A percentile compares a stretch with the other conserved stretches of the same genome.
Conservation (phyloP, 1,139 yeast genomes). For the Suhomyces wounanorum region DNA sequence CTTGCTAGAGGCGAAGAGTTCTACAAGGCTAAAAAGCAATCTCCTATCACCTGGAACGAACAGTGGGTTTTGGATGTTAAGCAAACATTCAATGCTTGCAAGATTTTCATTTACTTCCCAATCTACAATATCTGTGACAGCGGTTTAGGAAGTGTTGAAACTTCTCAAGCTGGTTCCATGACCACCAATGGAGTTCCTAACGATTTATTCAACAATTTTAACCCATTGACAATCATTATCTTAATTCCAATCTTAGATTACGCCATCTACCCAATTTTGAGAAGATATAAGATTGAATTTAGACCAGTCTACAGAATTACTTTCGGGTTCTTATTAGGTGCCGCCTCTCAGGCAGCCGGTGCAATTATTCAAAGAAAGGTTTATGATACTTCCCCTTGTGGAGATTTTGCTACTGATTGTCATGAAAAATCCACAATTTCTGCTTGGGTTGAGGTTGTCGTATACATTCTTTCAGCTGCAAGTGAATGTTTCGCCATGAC, state of each 20-base stretch:
- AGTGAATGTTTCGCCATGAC: constrained; percentile 71
- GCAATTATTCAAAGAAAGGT: constrained; percentile 40
- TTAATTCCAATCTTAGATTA: constrained; percentile 66
- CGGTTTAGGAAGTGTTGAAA: constrained; percentile 64
- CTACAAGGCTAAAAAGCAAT: constrained; percentile 29
- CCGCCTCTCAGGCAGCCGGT: constrained; percentile 43
- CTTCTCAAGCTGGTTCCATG: constrained; percentile 69
- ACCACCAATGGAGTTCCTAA: constrained; percentile 68
- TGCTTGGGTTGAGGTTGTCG: constrained; percentile 57
- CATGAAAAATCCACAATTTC: constrained; percentile 47
- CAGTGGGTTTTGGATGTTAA: constrained; percentile 65
- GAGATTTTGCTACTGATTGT: constrained; percentile 50
- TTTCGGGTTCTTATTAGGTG: constrained; percentile 39
- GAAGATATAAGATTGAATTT: constrained; percentile 46
- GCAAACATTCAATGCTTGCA: constrained; percentile 60
- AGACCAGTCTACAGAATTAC: constrained; percentile 39
- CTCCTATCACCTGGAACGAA: constrained; percentile 48
- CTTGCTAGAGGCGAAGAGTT: constrained; percentile 41
- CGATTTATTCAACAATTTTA: constrained; percentile 67
- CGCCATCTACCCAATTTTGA: constrained; percentile 57
- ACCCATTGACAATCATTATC: constrained; percentile 65
- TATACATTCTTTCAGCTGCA: constrained; percentile 59
- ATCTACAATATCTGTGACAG: constrained; percentile 65
- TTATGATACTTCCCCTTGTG: constrained; percentile 43
- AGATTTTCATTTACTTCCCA: constrained; percentile 62